Evolutionary conservation across 345 rosid genomes (phyloP).

Genomic region (Mallotus nudiflorus): DNA sequence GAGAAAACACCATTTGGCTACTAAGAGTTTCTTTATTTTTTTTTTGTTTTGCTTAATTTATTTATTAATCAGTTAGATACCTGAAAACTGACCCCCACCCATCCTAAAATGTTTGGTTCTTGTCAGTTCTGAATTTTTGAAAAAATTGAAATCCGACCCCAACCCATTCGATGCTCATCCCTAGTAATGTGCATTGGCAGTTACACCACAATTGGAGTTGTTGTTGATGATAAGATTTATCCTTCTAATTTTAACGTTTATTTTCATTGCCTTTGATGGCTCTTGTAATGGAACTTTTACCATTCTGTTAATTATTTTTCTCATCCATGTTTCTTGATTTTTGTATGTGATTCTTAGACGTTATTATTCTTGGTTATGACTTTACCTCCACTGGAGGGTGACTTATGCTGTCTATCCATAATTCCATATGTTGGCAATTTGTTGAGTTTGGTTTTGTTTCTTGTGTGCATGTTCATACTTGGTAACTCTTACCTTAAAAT

Average conservation of each 20-base stretch:
- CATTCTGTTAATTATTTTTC: not conserved
- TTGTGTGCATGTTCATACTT: not conserved
- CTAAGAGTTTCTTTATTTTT: no score
- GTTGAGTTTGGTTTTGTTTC: conserved; percentile 15
- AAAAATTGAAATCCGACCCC: no score
- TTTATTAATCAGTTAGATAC: no score
- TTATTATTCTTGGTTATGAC: not conserved
- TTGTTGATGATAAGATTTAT: not conserved
- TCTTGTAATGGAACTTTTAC: not conserved
- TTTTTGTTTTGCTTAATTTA: no score
- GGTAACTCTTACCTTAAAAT: no score
- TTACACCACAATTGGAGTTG: not conserved
- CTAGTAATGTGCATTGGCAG: not conserved
- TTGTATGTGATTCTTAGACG: not conserved
- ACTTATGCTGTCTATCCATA: conserved; percentile 2
- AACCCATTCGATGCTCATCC: no score
- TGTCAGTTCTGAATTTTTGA: no score
- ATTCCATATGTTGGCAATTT: no score
- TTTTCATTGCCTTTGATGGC: not conserved
- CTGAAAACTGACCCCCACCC: no score
- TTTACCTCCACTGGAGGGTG: not conserved
- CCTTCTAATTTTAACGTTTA: not conserved
- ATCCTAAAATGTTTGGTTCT: no score
- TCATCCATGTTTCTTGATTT: not conserved
- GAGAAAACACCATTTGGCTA: no score